phyloP scores from a whole-genome alignment of 73 alveolate species.

The Paramecium pentaurelia region DNA sequence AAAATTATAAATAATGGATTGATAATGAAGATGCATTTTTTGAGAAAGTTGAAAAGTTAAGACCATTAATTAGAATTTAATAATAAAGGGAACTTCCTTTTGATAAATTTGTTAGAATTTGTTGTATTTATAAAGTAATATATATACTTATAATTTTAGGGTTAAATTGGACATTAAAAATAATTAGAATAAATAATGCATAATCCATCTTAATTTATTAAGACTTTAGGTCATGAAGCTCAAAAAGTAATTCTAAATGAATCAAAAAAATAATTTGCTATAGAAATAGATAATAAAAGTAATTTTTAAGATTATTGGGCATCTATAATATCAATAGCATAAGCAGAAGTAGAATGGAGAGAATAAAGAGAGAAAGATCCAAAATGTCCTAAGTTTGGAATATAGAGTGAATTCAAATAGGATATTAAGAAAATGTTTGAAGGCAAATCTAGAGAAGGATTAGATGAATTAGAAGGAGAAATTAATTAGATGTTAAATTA shows the following conservation, averaged over 20 bases:
- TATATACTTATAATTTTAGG: not conserved
- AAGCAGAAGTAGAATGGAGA: slow-evolving; percentile 67
- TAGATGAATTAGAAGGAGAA: slow-evolving; percentile 79
- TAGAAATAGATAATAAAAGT: slow-evolving; percentile 49
- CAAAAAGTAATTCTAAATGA: not conserved
- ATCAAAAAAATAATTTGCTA: slow-evolving; percentile 48
- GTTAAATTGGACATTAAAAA: slow-evolving; percentile 53
- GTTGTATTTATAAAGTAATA: slow-evolving; percentile 34
- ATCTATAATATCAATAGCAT: slow-evolving; percentile 50
- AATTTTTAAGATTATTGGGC: slow-evolving; percentile 64
- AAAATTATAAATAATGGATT: slow-evolving; percentile 51
- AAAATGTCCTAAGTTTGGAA: slow-evolving; percentile 59
- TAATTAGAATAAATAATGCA: slow-evolving; percentile 51
- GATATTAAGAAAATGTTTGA: slow-evolving; percentile 77
- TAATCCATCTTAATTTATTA: slow-evolving; percentile 32
- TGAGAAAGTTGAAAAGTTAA: slow-evolving; percentile 55
- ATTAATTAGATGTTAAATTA: slow-evolving; percentile 68
- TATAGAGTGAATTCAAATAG: slow-evolving; percentile 73
- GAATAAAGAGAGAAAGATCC: slow-evolving; percentile 62
- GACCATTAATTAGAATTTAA: slow-evolving; percentile 60
- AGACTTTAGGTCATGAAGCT: slow-evolving; percentile 7
- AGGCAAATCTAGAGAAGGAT: slow-evolving; percentile 78
- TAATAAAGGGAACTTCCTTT: slow-evolving; percentile 61
- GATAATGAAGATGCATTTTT: slow-evolving; percentile 59
- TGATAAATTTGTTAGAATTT: slow-evolving; percentile 58